Evolutionary conservation across 352 stramenopile species (phyloP).

Genomic region (Peronospora farinosa): DNA sequence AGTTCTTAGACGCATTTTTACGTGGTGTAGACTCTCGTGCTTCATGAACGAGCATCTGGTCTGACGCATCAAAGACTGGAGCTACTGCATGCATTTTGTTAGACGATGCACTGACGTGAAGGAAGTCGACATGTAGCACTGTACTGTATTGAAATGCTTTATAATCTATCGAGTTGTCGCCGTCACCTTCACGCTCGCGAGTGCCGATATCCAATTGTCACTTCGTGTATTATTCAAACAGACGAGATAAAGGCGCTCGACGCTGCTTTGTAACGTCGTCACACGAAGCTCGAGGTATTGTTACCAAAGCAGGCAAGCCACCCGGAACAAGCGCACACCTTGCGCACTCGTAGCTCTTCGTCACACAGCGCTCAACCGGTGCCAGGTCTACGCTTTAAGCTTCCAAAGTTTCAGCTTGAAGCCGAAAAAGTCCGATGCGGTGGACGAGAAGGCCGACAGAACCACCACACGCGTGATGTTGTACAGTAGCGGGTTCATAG

Average conservation of each 20-base stretch:
- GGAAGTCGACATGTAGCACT: not conserved
- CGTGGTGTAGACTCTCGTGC: not conserved
- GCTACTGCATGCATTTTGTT: slow-evolving; percentile 12
- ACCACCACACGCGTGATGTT: slow-evolving; percentile 87
- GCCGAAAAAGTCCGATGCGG: slow-evolving; percentile 85
- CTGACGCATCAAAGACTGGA: not conserved
- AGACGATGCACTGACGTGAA: not conserved
- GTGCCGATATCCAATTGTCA: not conserved
- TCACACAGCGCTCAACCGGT: slow-evolving; percentile 4
- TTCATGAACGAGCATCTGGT: not conserved
- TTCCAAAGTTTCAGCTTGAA: slow-evolving; percentile 91
- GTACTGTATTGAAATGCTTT: slow-evolving; percentile 10
- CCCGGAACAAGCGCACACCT: not conserved
- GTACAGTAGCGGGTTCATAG: slow-evolving; percentile 88
- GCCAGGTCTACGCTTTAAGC: slow-evolving; percentile 59
- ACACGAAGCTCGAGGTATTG: slow-evolving; percentile 5
- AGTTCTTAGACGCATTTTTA: slow-evolving; percentile 6
- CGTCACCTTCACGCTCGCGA: not conserved
- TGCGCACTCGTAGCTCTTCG: slow-evolving; percentile 8
- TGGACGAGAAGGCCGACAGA: slow-evolving; percentile 84
- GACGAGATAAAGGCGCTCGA: slow-evolving; percentile 12
- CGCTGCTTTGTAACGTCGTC: slow-evolving; percentile 1
- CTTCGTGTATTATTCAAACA: slow-evolving; percentile 1
- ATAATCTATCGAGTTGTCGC: slow-evolving; percentile 17
- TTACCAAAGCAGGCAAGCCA: slow-evolving; percentile 15